Conservation (phyloP, 1,139 yeast genomes). For the Yamadazyma siamensis region DNA sequence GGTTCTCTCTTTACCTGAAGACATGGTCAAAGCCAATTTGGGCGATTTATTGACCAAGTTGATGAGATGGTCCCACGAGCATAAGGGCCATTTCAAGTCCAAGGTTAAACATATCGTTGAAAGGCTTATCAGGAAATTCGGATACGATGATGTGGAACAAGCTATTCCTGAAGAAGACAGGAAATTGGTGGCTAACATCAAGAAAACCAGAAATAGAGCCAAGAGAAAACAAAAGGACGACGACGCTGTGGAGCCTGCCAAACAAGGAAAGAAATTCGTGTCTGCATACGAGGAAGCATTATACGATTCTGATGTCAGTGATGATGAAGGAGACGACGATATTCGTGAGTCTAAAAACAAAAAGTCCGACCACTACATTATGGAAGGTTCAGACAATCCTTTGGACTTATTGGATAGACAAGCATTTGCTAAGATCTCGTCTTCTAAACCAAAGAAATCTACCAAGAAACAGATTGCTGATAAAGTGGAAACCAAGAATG, state of each 20-base stretch:
- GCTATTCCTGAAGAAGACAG: constrained; percentile 86
- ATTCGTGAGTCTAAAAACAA: constrained; percentile 24
- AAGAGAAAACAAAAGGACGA: constrained; percentile 61
- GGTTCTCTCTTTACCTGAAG: constrained; percentile 80
- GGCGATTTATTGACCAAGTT: constrained; percentile 64
- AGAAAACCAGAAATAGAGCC: constrained; percentile 80
- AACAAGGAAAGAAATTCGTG: constrained; percentile 48
- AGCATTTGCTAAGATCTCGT: constrained; percentile 82
- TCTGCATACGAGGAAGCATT: constrained; percentile 86
- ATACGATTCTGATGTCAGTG: constrained; percentile 55
- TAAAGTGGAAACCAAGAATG: constrained; percentile 54
- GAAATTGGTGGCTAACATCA: constrained; percentile 78
- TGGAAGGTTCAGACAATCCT: constrained; percentile 80
- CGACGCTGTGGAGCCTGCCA: constrained; percentile 15
- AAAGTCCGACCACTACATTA: constrained; percentile 53
- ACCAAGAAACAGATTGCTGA: constrained; percentile 41
- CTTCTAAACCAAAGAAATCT: constrained; percentile 69
- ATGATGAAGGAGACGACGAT: constrained; percentile 35
- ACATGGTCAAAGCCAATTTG: constrained; percentile 65
- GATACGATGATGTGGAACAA: constrained; percentile 72
- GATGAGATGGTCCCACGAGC: constrained; percentile 93
- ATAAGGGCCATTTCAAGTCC: constrained; percentile 88
- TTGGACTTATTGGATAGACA: constrained; percentile 84
- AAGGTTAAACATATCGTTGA: constrained; percentile 92
- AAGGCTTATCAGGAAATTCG: constrained; percentile 85